Base-by-base conservation (phyloP, 2,329 filamentous ascomycete species). In the Nakataea oryzae region DNA sequence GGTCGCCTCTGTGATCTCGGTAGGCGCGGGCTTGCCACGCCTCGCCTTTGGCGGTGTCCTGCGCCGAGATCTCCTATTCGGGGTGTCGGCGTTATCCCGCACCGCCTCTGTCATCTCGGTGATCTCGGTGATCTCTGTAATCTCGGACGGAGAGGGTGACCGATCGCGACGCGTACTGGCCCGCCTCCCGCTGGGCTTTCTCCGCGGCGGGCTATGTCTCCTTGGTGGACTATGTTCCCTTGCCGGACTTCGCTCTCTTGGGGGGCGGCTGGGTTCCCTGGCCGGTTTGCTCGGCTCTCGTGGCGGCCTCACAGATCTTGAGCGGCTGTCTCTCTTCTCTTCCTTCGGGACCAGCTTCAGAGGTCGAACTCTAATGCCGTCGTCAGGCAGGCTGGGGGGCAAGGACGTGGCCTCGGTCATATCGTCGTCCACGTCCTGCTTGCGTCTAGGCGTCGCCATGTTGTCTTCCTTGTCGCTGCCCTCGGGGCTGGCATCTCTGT, bases 291-390 rank as follows among this genome's bases (percentile, higher is more conserved):
- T 50, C 8, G 17, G 41, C n/a, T 50, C 21, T 8, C 11, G 21
- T n/a, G 41, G n/a, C 17, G 41, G 41, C 41, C 41, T 50, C 14
- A 21, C 21, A n/a, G 41, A 50, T n/a, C 8, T 8, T n/a, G 41
- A 50, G 41, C 41, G 41, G 14, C 70, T 70, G 55, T 67, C 63
- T 1, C 71, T 70, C 14, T 66, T 66, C 5, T 70, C 70, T 34
- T 70, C 70, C 26, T 67, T 67, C 1, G 71, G 70, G 8, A 56
- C 61, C 50, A 66, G 64, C 29, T 62, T 66, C 17, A 67, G 60
- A 3, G 71, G 70, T 13, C 70, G 69, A 13, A 70, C 68, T 60
- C 71, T 69, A 54, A 73, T 75, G 13, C 75, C 74, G 57, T 77
- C 74, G 41, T 76, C 72, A 12, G 68, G 69, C 24, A 69, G 58